Conservation (phyloP, 2,329 filamentous ascomycete species). For the Fusarium sp. region DNA sequence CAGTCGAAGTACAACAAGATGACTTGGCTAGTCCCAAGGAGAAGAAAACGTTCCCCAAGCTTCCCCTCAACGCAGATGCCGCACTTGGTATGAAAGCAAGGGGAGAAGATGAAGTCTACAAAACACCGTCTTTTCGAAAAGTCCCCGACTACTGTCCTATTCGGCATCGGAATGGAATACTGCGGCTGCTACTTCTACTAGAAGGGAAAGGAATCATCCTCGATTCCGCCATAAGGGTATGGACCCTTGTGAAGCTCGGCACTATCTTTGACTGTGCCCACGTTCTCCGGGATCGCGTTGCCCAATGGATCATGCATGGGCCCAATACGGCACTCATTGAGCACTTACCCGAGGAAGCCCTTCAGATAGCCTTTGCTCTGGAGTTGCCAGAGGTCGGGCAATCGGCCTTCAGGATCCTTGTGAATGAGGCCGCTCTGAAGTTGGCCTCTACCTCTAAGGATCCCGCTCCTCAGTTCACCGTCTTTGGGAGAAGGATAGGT, state of each 20-base stretch:
- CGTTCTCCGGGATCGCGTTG: constrained; percentile 61
- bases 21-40: background rate
- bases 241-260: constrained; percentile 73
- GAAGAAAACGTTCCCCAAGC: background rate
- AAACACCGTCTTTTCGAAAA: constrained; percentile 48
- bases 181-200: constrained; percentile 71
- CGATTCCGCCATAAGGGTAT: constrained; percentile 74
- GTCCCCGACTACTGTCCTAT: constrained; percentile 72
- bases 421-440: constrained; percentile 70
- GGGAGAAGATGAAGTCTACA: constrained; percentile 31
- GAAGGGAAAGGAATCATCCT: constrained; percentile 65
- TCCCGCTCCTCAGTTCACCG: constrained; percentile 41
- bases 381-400: constrained; percentile 57
- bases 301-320: constrained; percentile 68
- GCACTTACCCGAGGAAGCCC: constrained; percentile 69
- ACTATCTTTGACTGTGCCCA: constrained; percentile 66
- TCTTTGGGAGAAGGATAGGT: constrained; percentile 61
- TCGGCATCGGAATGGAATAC: constrained; percentile 72
- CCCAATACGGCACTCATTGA: constrained; percentile 72
- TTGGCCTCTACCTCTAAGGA: constrained; percentile 43
- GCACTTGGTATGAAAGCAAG: constrained; percentile 41
- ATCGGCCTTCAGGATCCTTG: constrained; percentile 69
- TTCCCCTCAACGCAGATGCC: constrained; percentile 6
- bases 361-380: constrained; percentile 67
- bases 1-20: background rate